Conservation (phyloP, 2,329 filamentous ascomycete genomes). For the Ophiostoma perfectum region DNA sequence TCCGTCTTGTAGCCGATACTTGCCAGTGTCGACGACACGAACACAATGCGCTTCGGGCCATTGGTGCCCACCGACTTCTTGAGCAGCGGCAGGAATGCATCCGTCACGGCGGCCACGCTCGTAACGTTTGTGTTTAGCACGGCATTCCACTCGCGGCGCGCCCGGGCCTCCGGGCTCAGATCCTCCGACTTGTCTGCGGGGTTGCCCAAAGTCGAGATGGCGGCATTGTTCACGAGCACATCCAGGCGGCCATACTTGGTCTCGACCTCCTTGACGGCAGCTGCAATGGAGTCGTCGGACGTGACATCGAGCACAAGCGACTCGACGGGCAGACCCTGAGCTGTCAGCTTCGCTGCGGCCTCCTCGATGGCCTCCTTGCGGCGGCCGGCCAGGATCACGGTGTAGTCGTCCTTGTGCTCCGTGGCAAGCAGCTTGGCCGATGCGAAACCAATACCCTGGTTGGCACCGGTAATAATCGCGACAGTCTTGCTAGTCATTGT, state of each 20-base stretch:
- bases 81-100: slow-evolving; percentile 34
- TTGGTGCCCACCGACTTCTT: slow-evolving; percentile 28
- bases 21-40: slow-evolving; percentile 28
- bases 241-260: slow-evolving; percentile 33
- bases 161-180: slow-evolving; percentile 1
- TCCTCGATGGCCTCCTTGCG: slow-evolving; percentile 34
- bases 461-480: slow-evolving; percentile 39
- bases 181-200: slow-evolving; percentile 13
- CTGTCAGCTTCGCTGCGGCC: slow-evolving; percentile 33
- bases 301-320: slow-evolving; percentile 40
- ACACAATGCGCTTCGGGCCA: slow-evolving; percentile 28
- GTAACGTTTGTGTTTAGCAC: slow-evolving; percentile 28
- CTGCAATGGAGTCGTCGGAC: slow-evolving; percentile 38
- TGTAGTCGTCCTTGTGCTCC: slow-evolving; percentile 34
- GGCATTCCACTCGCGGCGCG: background rate
- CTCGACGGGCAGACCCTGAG: slow-evolving; percentile 33
- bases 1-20: slow-evolving; percentile 27
- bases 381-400: slow-evolving; percentile 38
- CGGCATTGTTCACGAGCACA: slow-evolving; percentile 34
- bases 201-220: background rate
- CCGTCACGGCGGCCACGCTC: slow-evolving; percentile 31
- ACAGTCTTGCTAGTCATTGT: slow-evolving; percentile 21
- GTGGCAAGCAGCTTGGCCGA: slow-evolving; percentile 37
- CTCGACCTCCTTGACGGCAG: slow-evolving; percentile 32
- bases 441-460: slow-evolving; percentile 41